Base-by-base conservation (phyloP, 208 protist species). In the Leishmania mexicana region DNA sequence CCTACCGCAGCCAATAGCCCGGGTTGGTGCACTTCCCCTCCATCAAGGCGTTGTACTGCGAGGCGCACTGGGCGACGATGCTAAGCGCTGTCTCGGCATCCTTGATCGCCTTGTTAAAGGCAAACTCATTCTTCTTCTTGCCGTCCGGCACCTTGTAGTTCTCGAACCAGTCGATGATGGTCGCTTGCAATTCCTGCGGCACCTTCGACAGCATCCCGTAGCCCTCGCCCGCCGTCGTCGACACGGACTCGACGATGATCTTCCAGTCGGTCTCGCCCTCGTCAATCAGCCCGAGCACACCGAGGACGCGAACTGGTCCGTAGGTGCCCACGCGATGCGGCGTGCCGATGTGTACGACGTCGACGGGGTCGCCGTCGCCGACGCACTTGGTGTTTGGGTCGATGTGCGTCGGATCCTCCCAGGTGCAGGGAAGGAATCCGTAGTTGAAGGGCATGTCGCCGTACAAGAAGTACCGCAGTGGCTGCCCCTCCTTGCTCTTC, bases 381-480 rank as follows among this genome's bases (percentile, higher is more conserved):
- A 79, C n/a, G 84, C 90, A 96, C 72, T 81, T 85, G 15, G 95
- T 96, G 51, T 82, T 85, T 0, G 76, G 51, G 65, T 96, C 89
- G 11, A 58, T 78, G 79, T 82, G 79, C 65, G 17, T 38, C 28
- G 93, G 89, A 71, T 96, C 87, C 85, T 99, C 97, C 95, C 95
- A 99, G 38, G 97, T 99, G 54, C 94, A 95, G n/a, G 98, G 98
- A 24, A 99, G 86, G 64, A 97, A 97, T 53, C 98, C 98, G 87
- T 99, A 99, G 86, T 99, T 98, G 76, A 98, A 99, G 10, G 97
- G 93, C 74, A 97, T 91, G 83, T 98, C 95, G 17, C 91, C 93
- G 83, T 96, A 97, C 15, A 74, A 80, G 75, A 96, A 96, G 80
- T 86, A 96, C 51, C 95, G 92, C 80, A 97, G 88, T n/a, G 90